These are phyloP conservation scores for Colletotrichum tofieldiae DNA, from an alignment of 2,329 filamentous ascomycete genomes.

Conservation along the genomic window DNA sequence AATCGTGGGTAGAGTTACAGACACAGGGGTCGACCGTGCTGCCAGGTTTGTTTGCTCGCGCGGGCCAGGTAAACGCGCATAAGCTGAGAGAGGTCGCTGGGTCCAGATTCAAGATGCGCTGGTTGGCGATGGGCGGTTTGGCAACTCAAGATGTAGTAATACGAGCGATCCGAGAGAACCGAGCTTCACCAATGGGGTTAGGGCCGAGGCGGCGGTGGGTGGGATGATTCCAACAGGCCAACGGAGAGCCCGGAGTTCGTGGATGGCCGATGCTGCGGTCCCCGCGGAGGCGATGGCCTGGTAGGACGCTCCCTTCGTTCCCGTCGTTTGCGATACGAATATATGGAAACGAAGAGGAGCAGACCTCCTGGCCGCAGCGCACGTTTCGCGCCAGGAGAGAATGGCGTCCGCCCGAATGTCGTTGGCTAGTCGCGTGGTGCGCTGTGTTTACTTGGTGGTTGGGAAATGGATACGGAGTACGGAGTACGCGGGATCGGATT, in stretches of 20 bases:
- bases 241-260: slow-evolving; percentile 12
- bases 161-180: slow-evolving; percentile 37
- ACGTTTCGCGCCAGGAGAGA: not conserved
- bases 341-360: slow-evolving; percentile 20
- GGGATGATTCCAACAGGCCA: slow-evolving; percentile 18
- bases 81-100: slow-evolving; percentile 9
- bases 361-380: slow-evolving; percentile 15
- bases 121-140: slow-evolving; percentile 2
- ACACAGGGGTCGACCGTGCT: not conserved
- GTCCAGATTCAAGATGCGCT: not conserved
- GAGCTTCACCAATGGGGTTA: slow-evolving; percentile 17
- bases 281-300: not conserved
- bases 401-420: slow-evolving; percentile 10
- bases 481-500: slow-evolving; percentile 36
- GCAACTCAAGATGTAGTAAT: slow-evolving; percentile 26
- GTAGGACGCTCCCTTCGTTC: slow-evolving; percentile 17
- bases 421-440: slow-evolving; percentile 17
- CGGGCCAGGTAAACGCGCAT: not conserved
- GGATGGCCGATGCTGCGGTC: slow-evolving; percentile 21
- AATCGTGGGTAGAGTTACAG: slow-evolving; percentile 9
- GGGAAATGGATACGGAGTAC: slow-evolving; percentile 26
- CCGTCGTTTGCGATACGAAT: slow-evolving; percentile 33
- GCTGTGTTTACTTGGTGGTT: slow-evolving; percentile 34
- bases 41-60: not conserved
- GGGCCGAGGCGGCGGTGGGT: slow-evolving; percentile 13